Evolutionary conservation across 2,329 filamentous ascomycete genomes (phyloP).

Genomic region (Penicillium sp.): DNA sequence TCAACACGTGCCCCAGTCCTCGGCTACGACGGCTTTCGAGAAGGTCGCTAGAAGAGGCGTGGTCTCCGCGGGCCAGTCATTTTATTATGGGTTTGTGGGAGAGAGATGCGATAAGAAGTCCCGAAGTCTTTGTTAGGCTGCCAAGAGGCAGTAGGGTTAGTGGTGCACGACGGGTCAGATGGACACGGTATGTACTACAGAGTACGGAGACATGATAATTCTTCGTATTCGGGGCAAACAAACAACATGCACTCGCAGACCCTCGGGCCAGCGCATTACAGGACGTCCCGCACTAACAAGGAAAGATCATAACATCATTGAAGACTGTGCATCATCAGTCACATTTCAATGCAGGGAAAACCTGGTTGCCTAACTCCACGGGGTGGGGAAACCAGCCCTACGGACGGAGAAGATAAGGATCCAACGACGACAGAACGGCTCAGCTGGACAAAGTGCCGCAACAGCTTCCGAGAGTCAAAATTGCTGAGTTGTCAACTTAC

Average conservation of each 20-base stretch:
- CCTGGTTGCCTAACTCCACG: slow-evolving; percentile 12
- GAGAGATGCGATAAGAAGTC: neutral
- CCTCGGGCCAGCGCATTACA: neutral
- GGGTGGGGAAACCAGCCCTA: slow-evolving; percentile 2
- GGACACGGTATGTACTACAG: too few relatives aligned
- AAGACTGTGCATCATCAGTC: neutral
- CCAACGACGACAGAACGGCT: neutral
- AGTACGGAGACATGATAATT: too few relatives aligned
- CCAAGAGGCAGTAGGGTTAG: neutral
- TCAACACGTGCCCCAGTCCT: neutral
- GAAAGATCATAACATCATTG: neutral
- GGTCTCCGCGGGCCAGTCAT: slow-evolving; percentile 1
- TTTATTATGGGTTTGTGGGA: slow-evolving; percentile 11
- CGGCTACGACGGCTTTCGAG: slow-evolving; percentile 23
- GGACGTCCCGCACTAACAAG: slow-evolving; percentile 7
- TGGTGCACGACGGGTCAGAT: neutral
- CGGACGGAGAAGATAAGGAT: neutral
- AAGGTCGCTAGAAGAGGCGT: slow-evolving; percentile 27
- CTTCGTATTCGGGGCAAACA: slow-evolving; percentile 1
- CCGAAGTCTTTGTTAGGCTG: neutral
- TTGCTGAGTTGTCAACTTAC: neutral
- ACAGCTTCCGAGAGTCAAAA: neutral
- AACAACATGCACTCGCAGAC: neutral
- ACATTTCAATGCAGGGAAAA: neutral
- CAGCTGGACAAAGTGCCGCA: neutral